phyloP scores from a whole-genome alignment of 352 stramenopile genomes.

The Phytophthora brassicae region DNA sequence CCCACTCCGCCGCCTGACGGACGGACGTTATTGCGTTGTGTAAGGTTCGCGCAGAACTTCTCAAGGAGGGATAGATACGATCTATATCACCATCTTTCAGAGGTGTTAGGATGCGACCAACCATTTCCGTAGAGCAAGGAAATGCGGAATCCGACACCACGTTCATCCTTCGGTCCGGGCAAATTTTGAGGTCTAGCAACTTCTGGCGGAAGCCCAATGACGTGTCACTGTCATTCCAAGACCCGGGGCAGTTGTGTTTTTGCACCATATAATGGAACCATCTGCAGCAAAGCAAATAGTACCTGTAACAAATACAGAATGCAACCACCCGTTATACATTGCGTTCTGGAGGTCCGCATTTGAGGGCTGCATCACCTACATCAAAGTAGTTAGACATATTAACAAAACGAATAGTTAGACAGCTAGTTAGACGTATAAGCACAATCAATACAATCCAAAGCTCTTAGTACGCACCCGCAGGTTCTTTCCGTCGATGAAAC shows the following conservation, averaged over 20 bases:
- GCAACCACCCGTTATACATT: background rate
- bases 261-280: background rate
- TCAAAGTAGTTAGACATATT: background rate
- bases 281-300: background rate
- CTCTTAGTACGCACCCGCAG: background rate
- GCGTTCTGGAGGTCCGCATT: background rate
- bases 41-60: background rate
- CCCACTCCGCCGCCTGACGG: background rate
- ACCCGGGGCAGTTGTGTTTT: background rate
- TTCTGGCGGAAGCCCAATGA: background rate
- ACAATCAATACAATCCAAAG: too few species aligned
- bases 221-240: background rate
- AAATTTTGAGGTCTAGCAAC: background rate
- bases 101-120: background rate
- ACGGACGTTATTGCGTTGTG: constrained; percentile 11
- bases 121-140: background rate
- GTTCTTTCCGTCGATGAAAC: background rate
- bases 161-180: background rate
- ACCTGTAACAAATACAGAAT: background rate
- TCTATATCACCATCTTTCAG: constrained; percentile 1
- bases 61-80: background rate
- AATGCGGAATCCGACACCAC: background rate
- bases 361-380: background rate
- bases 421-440: too few species aligned
- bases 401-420: too few species aligned